Evolutionary conservation across 345 rosid species (phyloP).

Genomic region (Salix dunnii): DNA sequence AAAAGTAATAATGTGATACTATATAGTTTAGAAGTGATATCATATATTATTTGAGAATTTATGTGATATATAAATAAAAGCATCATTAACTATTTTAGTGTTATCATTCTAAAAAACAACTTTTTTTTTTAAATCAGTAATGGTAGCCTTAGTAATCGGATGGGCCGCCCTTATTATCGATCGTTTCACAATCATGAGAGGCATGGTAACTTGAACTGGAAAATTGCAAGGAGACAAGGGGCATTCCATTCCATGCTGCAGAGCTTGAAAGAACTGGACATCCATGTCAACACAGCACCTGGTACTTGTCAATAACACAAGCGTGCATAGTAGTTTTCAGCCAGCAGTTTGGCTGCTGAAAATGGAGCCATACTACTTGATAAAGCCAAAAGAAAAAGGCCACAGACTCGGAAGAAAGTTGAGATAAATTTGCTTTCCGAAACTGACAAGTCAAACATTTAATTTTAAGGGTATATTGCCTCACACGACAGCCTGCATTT

Average conservation of each 20-base stretch:
- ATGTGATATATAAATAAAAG: too few species aligned
- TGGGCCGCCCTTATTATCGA: too few species aligned
- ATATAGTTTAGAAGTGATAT: too few species aligned
- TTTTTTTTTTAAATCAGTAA: too few species aligned
- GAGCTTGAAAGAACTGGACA: neutral
- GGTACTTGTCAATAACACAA: neutral
- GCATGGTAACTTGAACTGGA: too few species aligned
- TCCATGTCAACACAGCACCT: neutral
- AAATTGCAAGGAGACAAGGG: too few species aligned
- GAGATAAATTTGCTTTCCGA: neutral
- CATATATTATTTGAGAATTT: too few species aligned
- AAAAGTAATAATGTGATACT: too few species aligned
- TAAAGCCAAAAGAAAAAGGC: neutral
- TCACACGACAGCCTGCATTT: neutral
- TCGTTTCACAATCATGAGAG: too few species aligned
- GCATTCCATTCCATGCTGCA: neutral
- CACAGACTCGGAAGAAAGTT: neutral
- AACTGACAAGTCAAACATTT: neutral
- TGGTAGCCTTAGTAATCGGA: too few species aligned
- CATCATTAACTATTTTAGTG: too few species aligned
- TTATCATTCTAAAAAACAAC: too few species aligned
- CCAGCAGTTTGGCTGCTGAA: neutral
- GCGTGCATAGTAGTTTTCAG: neutral
- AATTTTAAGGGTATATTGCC: neutral
- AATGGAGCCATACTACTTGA: neutral